These are phyloP conservation scores for Euphorbia peplus DNA, from an alignment of 345 rosid species.

Conservation along the genomic window DNA sequence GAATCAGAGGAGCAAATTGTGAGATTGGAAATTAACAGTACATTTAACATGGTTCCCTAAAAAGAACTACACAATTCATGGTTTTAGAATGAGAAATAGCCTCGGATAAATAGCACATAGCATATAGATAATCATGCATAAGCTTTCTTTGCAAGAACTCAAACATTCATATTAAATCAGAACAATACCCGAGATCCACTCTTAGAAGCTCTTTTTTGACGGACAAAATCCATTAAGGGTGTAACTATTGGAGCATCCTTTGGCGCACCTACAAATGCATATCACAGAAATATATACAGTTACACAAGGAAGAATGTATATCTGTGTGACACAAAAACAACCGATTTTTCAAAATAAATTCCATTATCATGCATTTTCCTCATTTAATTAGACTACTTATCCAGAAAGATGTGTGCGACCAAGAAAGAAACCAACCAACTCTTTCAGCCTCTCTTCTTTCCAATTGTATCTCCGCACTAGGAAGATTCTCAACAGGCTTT, in stretches of 20 bases:
- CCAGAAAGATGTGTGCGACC: background rate
- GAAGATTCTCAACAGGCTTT: conserved; percentile 74
- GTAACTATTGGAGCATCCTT: conserved; percentile 56
- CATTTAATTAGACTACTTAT: background rate
- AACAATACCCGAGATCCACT: conserved; percentile 51
- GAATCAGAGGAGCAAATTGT: background rate
- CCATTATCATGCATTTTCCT: background rate
- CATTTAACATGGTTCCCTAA: background rate
- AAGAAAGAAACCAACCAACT: conserved; percentile 42
- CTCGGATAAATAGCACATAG: background rate
- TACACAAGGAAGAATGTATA: conserved; percentile 6
- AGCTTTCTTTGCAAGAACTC: background rate
- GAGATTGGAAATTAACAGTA: background rate
- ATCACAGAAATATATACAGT: background rate
- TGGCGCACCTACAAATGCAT: conserved; percentile 33
- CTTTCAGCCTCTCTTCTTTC: conserved; percentile 69
- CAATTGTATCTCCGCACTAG: conserved; percentile 71
- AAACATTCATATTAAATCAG: background rate
- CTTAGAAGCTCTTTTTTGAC: conserved; percentile 64
- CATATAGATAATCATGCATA: background rate
- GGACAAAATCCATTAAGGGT: conserved; percentile 79
- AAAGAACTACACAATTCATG: background rate
- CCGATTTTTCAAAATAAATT: background rate
- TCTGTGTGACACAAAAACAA: background rate
- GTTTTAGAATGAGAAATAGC: background rate